Conservation (phyloP, 495 filamentous ascomycete genomes). For the Lophiostoma macrostomum region DNA sequence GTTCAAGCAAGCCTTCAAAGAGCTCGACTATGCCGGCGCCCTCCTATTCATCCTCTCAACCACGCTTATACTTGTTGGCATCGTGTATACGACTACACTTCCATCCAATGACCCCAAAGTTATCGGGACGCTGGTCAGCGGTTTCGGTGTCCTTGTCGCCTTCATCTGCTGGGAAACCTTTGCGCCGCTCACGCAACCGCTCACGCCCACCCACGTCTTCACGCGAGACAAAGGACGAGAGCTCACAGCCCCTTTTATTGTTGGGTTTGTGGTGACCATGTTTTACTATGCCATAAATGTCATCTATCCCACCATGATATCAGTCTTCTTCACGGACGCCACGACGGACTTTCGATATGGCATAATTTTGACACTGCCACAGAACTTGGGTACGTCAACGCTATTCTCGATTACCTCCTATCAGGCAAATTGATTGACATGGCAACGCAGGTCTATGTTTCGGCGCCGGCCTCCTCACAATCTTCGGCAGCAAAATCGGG, state of each 20-base stretch:
- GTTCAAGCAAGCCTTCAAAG: slow-evolving; percentile 27
- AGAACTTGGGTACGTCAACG: slow-evolving; percentile 29
- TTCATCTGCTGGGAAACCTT: slow-evolving; percentile 33
- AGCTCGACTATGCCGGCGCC: slow-evolving; percentile 37
- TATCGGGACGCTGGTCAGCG: slow-evolving; percentile 33
- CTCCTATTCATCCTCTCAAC: slow-evolving; percentile 33
- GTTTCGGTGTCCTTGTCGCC: slow-evolving; percentile 23
- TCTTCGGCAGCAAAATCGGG: slow-evolving; percentile 36
- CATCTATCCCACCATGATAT: slow-evolving; percentile 32
- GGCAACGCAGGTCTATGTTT: slow-evolving; percentile 21
- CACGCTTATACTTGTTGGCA: slow-evolving; percentile 31
- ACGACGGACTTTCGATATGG: slow-evolving; percentile 31
- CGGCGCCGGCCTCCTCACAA: slow-evolving; percentile 35
- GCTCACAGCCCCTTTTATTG: slow-evolving; percentile 34
- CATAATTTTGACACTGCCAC: slow-evolving; percentile 35
- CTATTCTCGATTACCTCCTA: neutral
- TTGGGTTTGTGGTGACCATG: slow-evolving; percentile 34
- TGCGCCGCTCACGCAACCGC: slow-evolving; percentile 32
- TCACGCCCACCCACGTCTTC: slow-evolving; percentile 36
- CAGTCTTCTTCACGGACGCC: slow-evolving; percentile 33
- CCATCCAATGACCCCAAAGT: slow-evolving; percentile 32
- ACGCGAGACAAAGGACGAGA: slow-evolving; percentile 30
- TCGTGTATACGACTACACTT: slow-evolving; percentile 33
- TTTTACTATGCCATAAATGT: slow-evolving; percentile 38
- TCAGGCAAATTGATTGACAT: neutral